phyloP scores from a whole-genome alignment of 83 land plant species.

The Picea abies region DNA sequence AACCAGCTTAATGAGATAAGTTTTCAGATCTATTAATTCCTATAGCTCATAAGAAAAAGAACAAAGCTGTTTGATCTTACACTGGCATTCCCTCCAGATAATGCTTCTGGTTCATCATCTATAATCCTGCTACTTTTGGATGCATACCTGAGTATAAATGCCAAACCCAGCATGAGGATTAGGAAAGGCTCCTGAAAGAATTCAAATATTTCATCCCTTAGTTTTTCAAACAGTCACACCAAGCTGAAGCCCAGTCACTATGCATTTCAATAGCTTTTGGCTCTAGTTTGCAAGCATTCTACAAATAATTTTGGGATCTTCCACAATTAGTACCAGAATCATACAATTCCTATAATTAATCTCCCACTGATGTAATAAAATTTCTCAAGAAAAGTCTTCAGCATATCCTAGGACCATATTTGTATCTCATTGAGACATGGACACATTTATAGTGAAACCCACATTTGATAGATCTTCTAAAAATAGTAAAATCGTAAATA shows the following conservation, averaged over 20 bases:
- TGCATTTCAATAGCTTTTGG: neutral
- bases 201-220: neutral
- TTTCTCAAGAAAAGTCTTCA: neutral
- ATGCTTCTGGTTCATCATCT: conserved; percentile 9
- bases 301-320: neutral
- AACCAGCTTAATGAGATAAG: neutral
- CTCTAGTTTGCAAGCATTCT: neutral
- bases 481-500: neutral
- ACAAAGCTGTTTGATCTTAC: neutral
- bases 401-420: neutral
- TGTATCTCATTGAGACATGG: neutral
- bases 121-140: neutral
- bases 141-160: conserved; percentile 5
- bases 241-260: neutral
- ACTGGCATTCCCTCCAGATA: neutral
- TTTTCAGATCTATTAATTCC: neutral
- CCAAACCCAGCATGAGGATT: neutral
- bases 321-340: neutral
- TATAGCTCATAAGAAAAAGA: neutral
- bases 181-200: neutral
- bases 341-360: conserved; percentile 1
- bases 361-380: neutral
- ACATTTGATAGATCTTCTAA: neutral
- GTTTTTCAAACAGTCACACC: neutral
- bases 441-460: neutral